Evolutionary conservation across 2,329 filamentous ascomycete genomes (phyloP).

Genomic region (Zasmidium angulare): DNA sequence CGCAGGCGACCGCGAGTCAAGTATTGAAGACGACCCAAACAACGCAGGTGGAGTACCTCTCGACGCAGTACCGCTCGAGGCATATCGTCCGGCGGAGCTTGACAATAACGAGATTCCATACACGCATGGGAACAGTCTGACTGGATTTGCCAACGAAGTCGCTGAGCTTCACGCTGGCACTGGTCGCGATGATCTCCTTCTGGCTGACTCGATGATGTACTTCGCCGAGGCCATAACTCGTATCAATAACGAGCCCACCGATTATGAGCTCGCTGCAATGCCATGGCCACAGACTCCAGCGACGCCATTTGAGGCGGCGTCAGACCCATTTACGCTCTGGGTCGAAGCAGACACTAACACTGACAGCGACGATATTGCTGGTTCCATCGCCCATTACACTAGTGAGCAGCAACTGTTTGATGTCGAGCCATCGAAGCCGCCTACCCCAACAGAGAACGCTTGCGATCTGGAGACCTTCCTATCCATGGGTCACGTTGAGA

Average conservation of each 20-base stretch:
- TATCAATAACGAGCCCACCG: not conserved
- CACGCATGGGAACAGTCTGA: constrained; percentile 31
- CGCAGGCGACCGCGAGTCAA: not conserved
- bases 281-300: constrained; percentile 7
- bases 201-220: constrained; percentile 21
- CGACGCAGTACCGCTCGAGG: not conserved
- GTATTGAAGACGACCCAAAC: constrained; percentile 5
- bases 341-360: not conserved
- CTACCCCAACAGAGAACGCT: constrained; percentile 12
- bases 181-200: constrained; percentile 5
- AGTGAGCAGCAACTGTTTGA: constrained; percentile 31
- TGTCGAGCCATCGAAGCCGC: constrained; percentile 6
- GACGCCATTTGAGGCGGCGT: not conserved
- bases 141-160: constrained; percentile 24
- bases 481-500: constrained; percentile 30
- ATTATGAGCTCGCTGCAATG: constrained; percentile 22
- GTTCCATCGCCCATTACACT: constrained; percentile 26
- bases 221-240: constrained; percentile 14
- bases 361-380: constrained; percentile 13
- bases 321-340: not conserved
- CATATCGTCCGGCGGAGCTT: constrained; percentile 5
- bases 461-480: constrained; percentile 30
- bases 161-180: constrained; percentile 9
- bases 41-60: constrained; percentile 8
- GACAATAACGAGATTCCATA: constrained; percentile 25